A percentile compares a stretch with the other conserved stretches of the same genome.
Evolutionary conservation across 768 basidiomycete species (phyloP).

Genomic region (Lactarius sp.): DNA sequence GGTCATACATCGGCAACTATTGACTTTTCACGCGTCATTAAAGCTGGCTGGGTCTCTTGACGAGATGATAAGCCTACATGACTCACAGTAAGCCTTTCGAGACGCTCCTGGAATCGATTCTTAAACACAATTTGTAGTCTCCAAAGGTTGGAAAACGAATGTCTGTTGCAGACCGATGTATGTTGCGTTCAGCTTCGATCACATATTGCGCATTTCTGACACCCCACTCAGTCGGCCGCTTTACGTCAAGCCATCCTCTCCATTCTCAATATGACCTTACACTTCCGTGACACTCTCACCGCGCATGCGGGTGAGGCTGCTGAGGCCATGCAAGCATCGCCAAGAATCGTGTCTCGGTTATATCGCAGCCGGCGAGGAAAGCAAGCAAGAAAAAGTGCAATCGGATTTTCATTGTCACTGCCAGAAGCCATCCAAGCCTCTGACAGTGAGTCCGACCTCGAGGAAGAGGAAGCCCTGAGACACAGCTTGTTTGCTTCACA

Average conservation of each 20-base stretch:
- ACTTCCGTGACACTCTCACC: slow-evolving; percentile 61
- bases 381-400: slow-evolving; percentile 50
- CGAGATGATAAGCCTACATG: slow-evolving; percentile 66
- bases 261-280: slow-evolving; percentile 68
- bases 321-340: slow-evolving; percentile 47
- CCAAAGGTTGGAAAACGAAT: slow-evolving; percentile 53
- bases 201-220: background rate
- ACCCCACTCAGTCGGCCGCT: slow-evolving; percentile 48
- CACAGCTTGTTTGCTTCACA: slow-evolving; percentile 32
- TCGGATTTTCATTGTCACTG: slow-evolving; percentile 51
- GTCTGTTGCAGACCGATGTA: slow-evolving; percentile 61
- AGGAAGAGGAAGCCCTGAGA: slow-evolving; percentile 27
- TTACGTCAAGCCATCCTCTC: slow-evolving; percentile 62
- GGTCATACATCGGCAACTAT: slow-evolving; percentile 65
- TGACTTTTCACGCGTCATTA: slow-evolving; percentile 55
- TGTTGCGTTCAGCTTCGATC: slow-evolving; percentile 20
- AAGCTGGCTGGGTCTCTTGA: slow-evolving; percentile 58
- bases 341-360: slow-evolving; percentile 47
- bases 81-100: slow-evolving; percentile 52
- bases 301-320: slow-evolving; percentile 58
- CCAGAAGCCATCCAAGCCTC: slow-evolving; percentile 38
- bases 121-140: slow-evolving; percentile 40
- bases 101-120: slow-evolving; percentile 5
- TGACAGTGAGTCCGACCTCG: slow-evolving; percentile 35
- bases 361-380: slow-evolving; percentile 61